phyloP scores from a whole-genome alignment of 106 monocot genomes.

The Xerophyta viscosa region DNA sequence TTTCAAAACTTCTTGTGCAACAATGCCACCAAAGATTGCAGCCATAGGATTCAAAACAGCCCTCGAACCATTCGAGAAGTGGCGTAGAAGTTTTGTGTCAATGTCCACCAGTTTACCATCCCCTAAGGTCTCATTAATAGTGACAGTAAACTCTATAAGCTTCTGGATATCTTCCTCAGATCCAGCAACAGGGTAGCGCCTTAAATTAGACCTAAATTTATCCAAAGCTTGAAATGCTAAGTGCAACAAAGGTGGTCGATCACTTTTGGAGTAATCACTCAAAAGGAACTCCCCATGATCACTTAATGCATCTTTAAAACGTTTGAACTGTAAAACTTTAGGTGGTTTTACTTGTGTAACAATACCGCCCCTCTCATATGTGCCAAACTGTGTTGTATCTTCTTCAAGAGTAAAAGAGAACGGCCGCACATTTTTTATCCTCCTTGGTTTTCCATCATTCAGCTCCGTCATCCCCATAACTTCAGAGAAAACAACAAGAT shows the following conservation, averaged over 20 bases:
- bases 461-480: constrained; percentile 68
- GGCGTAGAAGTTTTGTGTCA: constrained; percentile 41
- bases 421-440: constrained; percentile 44
- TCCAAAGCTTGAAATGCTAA: constrained; percentile 65
- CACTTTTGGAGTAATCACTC: constrained; percentile 57
- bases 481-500: constrained; percentile 73
- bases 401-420: constrained; percentile 61
- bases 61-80: constrained; percentile 54
- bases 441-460: constrained; percentile 72
- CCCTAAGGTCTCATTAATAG: constrained; percentile 30
- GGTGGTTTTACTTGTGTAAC: constrained; percentile 61
- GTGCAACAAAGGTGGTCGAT: constrained; percentile 45
- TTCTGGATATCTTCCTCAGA: constrained; percentile 45
- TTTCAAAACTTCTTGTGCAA: constrained; percentile 67
- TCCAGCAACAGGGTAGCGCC: constrained; percentile 54
- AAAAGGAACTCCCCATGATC: constrained; percentile 61
- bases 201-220: constrained; percentile 34
- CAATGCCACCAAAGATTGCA: constrained; percentile 72
- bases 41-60: constrained; percentile 78
- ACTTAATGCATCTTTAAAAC: constrained; percentile 41
- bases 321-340: constrained; percentile 38
- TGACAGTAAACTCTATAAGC: constrained; percentile 23
- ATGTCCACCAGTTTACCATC: constrained; percentile 33
- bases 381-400: constrained; percentile 45
- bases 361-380: constrained; percentile 53